Percentiles rank a stretch among this genome's conserved stretches.
phyloP scores from a whole-genome alignment of 2,329 filamentous ascomycete species.

The Colletotrichum tofieldiae region DNA sequence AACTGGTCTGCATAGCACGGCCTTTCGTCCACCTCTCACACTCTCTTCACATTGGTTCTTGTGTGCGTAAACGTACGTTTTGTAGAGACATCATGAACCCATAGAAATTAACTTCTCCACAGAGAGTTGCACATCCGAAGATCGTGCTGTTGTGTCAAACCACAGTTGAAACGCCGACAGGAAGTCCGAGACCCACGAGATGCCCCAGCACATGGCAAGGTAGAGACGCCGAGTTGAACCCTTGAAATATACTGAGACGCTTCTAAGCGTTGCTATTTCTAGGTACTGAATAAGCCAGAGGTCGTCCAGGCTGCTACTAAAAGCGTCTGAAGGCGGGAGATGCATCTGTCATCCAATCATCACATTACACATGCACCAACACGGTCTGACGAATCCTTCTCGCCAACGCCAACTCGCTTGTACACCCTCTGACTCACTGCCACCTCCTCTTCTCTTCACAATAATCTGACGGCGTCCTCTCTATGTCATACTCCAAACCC shows the following conservation, averaged over 20 bases:
- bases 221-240: no score
- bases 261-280: not conserved
- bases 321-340: not conserved
- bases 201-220: no score
- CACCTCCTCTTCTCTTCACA: not conserved
- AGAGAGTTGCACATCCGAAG: no score
- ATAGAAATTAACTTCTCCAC: no score
- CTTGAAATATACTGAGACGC: no score
- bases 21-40: not conserved
- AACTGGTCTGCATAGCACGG: not conserved
- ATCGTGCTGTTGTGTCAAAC: no score
- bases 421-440: not conserved
- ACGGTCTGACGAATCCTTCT: constrained; percentile 3
- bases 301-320: not conserved
- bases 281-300: not conserved
- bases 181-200: no score
- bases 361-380: constrained; percentile 5
- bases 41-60: no score
- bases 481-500: constrained; percentile 26
- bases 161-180: no score
- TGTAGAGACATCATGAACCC: no score
- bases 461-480: no score
- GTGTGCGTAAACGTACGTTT: no score
- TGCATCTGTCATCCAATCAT: constrained; percentile 10
- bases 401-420: not conserved